Evolutionary conservation across 768 basidiomycete genomes (phyloP), one percentile per base, ranked within the genome.

Genomic region (Infundibulicybe gibba): DNA sequence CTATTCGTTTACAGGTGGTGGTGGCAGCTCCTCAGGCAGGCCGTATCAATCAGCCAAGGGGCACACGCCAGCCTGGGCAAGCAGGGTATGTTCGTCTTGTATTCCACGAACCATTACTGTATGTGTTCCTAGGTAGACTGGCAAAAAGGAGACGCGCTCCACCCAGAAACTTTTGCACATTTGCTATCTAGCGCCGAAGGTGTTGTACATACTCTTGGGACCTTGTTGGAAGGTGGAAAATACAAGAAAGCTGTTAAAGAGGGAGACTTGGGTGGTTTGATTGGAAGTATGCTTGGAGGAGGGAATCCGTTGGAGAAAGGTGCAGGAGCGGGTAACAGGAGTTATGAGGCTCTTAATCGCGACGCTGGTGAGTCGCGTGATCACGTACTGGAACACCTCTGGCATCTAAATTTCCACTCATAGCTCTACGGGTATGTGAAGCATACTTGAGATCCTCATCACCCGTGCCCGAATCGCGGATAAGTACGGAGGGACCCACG

Each of bases 161-260:
- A 80, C 31, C 92, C 93, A 0, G 69, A 80, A 48, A 74, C 83
- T 11, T 94, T 93, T 65, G 71, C 74, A 8, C 70, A 81, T 45
- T 68, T 94, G 16, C 74, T 97, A 41, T 73, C 81, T 0, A 65
- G 72, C 17, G 80, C 77, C 19, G 78, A 79, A 17, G 91, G 87
- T 1, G 86, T 98, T 21, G 92, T 99, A 32, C 94, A 97, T 62
- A 95, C 97, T 1, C 75, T 98, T 15, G 97, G 97, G 39, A 90
- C 86, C 9, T 80, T 99, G 41, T 71, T 98, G 30, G 91, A 94
- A 60, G 81, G 84, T 56, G 71, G 74, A 15, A 71, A 67, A 38
- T 99, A 99, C 74, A 99, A 99, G 65, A 62, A 71, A 32, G 79
- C 83, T 32, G 54, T 97, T 38, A 72, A 73, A 50, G 71, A 74